Conservation (phyloP, 805 yeast species). For the Saccharomycopsis amapae region DNA sequence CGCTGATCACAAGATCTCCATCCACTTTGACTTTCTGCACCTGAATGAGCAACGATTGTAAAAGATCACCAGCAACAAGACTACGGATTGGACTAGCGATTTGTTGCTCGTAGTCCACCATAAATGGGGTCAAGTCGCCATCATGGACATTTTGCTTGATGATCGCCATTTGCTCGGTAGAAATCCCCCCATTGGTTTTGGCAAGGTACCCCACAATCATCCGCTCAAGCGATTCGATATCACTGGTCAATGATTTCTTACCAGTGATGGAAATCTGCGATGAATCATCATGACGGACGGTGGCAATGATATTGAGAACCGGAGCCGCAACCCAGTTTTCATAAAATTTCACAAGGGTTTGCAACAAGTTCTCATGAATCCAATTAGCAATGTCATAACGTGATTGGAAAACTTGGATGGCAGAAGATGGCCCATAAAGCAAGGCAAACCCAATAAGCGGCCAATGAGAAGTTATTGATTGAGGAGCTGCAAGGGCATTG, state of each 20-base stretch:
- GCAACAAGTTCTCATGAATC: slow-evolving; percentile 50
- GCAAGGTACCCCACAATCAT: slow-evolving; percentile 69
- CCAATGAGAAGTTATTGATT: slow-evolving; percentile 53
- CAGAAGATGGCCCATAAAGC: slow-evolving; percentile 48
- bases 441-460: slow-evolving; percentile 39
- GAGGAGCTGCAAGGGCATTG: slow-evolving; percentile 31
- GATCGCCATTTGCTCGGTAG: slow-evolving; percentile 19
- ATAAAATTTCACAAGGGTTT: slow-evolving; percentile 61
- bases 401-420: slow-evolving; percentile 39
- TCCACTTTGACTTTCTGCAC: slow-evolving; percentile 96
- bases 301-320: slow-evolving; percentile 57
- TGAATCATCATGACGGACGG: slow-evolving; percentile 77
- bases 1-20: slow-evolving; percentile 81
- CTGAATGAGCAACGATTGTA: slow-evolving; percentile 78
- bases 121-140: slow-evolving; percentile 75
- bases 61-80: slow-evolving; percentile 58
- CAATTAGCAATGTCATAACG: slow-evolving; percentile 49
- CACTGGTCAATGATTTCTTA: slow-evolving; percentile 70
- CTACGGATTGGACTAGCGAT: slow-evolving; percentile 62
- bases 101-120: slow-evolving; percentile 75
- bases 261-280: slow-evolving; percentile 71
- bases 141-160: slow-evolving; percentile 35
- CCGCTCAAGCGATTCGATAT: slow-evolving; percentile 71
- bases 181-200: slow-evolving; percentile 24
- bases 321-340: slow-evolving; percentile 83